Conservation (phyloP, 78 protist genomes). For the Dictyostelium citrinum region DNA sequence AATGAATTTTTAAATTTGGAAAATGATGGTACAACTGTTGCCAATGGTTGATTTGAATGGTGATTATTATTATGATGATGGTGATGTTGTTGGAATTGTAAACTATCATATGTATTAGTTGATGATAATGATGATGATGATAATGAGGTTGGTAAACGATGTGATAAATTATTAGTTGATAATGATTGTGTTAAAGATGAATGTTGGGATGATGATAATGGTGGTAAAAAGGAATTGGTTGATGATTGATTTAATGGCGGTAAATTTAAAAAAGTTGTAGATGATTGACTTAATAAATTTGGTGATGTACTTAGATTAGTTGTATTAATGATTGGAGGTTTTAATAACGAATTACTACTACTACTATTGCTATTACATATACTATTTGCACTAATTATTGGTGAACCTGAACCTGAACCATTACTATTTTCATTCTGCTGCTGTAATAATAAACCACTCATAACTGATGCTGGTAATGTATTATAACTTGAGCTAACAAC, state of each 20-base stretch:
- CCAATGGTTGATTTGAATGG: neutral
- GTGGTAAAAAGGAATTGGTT: neutral
- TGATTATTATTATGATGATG: neutral
- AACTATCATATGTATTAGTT: neutral
- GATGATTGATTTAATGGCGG: constrained; percentile 7
- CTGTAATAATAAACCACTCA: neutral
- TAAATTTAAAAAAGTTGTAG: neutral
- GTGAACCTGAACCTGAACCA: neutral
- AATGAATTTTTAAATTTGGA: constrained; percentile 18
- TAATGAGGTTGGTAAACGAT: neutral
- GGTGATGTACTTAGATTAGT: neutral
- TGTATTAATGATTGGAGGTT: neutral
- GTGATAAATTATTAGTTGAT: neutral
- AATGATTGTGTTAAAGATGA: neutral
- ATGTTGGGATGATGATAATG: neutral
- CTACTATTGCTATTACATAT: neutral
- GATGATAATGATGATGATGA: neutral
- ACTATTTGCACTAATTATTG: neutral
- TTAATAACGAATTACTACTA: neutral
- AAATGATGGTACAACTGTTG: constrained; percentile 14
- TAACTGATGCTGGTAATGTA: constrained; percentile 1
- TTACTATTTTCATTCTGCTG: neutral
- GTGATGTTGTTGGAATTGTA: neutral
- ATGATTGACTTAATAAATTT: neutral
- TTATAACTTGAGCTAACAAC: constrained; percentile 2